Base-by-base conservation (phyloP, 768 basidiomycete genomes). In the Amanita rimosa region DNA sequence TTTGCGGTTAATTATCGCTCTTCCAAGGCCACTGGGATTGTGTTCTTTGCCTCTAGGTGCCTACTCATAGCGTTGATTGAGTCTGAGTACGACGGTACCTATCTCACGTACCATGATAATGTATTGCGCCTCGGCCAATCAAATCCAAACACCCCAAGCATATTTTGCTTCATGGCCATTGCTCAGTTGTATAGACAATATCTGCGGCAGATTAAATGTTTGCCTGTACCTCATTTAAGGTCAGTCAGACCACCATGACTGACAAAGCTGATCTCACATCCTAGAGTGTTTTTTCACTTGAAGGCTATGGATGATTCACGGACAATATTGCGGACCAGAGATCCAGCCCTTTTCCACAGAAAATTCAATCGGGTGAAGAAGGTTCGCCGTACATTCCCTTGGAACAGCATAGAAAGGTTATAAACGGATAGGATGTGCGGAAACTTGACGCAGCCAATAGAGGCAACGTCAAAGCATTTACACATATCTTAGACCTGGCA, bases 1-100 rank as follows among this genome's bases (percentile, higher is more conserved):
- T 66, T 85, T 83, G 55, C 80, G 81, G 59, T 99, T 98, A 61
- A 97, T 96, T 61, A 99, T 91, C 22, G 96, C 94, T 52, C 90
- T 77, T 29, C 96, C 96, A 22, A 99, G 73, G 11, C 96, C 96
- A 53, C 83, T 84, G 0, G 82, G 71, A 61, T 88, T 87, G 14
- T 60, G 71, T 56, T 81, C 76, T 61, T 70, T 76, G 36, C 71
- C 64, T 64, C 74, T 85, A 21, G 76, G 72, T 53, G 82, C 68
- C 81, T 82, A 55, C n/a, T 35, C 21, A 13, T 38, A 14, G 6
- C 16, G 22, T 51, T 34, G 40, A 36, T 26, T 19, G 19, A 17
- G 16, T 17, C 21, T 13, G 19, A 22, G 37, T 14, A n/a, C 11
- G 14, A 16, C 24, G 6, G 24, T 16, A n/a, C 34, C 22, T 8